A percentile compares a stretch with the other conserved stretches of the same genome.
phyloP scores from a whole-genome alignment of 2,329 filamentous ascomycete species.

The Fusarium temperatum region DNA sequence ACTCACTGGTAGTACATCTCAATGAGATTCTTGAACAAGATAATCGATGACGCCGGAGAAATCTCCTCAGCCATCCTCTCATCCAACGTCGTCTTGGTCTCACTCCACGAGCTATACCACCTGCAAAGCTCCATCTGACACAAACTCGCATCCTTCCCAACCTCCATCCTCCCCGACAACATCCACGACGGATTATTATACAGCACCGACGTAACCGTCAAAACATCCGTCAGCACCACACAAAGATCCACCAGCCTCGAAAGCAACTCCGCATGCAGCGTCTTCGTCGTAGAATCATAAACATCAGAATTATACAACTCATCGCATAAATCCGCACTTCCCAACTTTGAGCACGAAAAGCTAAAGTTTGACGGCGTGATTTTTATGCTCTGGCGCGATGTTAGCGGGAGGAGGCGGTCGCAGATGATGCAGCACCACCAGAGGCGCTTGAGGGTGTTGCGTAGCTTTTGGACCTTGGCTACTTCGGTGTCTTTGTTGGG shows the following conservation, averaged over 20 bases:
- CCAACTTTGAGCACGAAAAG: constrained; percentile 24
- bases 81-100: constrained; percentile 27
- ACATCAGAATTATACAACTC: constrained; percentile 38
- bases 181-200: constrained; percentile 38
- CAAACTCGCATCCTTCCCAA: constrained; percentile 28
- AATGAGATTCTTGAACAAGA: constrained; percentile 35
- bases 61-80: constrained; percentile 8
- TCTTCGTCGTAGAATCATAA: constrained; percentile 35
- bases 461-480: constrained; percentile 15
- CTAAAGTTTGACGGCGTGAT: constrained; percentile 38
- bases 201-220: constrained; percentile 28
- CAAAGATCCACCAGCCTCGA: constrained; percentile 38
- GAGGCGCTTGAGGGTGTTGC: constrained; percentile 36
- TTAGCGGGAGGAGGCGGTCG: constrained; percentile 32
- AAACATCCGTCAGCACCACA: constrained; percentile 36
- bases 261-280: constrained; percentile 26
- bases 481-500: constrained; percentile 13
- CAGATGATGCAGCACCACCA: constrained; percentile 43
- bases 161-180: constrained; percentile 24
- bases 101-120: constrained; percentile 35
- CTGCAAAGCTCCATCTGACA: constrained; percentile 32
- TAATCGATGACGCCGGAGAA: constrained; percentile 18
- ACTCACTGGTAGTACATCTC: constrained; percentile 43
- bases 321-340: constrained; percentile 32
- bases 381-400: constrained; percentile 39